These are phyloP conservation scores for Stemphylium beticola DNA, from an alignment of 2,329 filamentous ascomycete genomes.

Conservation along the genomic window DNA sequence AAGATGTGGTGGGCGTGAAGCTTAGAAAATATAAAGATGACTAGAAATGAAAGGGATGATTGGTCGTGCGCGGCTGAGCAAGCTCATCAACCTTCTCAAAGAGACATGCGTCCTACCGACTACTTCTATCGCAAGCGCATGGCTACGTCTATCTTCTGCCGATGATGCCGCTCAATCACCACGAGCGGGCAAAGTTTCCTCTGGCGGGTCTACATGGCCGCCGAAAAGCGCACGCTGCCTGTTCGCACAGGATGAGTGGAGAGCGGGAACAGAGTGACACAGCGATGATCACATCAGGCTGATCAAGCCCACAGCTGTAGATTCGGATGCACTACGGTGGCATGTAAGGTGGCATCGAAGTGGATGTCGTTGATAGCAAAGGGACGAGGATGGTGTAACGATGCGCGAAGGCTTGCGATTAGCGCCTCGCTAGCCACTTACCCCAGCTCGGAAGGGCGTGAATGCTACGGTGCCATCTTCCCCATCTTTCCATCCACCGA, in stretches of 20 bases:
- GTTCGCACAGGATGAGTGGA: constrained; percentile 20
- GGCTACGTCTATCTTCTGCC: neutral
- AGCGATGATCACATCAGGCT: constrained; percentile 18
- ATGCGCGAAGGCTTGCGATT: constrained; percentile 17
- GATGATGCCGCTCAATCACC: constrained; percentile 18
- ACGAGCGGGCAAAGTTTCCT: constrained; percentile 21
- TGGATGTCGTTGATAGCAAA: constrained; percentile 30
- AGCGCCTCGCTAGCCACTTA: constrained; percentile 29
- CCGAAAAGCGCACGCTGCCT: constrained; percentile 27
- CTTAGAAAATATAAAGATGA: constrained; percentile 8
- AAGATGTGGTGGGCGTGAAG: constrained; percentile 8
- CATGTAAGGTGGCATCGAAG: constrained; percentile 40
- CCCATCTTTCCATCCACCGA: constrained; percentile 39
- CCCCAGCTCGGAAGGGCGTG: constrained; percentile 29
- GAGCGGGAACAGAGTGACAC: constrained; percentile 35
- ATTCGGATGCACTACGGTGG: constrained; percentile 21
- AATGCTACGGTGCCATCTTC: constrained; percentile 46
- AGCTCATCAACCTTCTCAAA: constrained; percentile 31
- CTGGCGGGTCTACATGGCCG: constrained; percentile 13
- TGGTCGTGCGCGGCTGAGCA: constrained; percentile 34
- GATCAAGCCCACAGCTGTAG: constrained; percentile 11
- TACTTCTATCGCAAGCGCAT: constrained; percentile 30
- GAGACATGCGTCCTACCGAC: constrained; percentile 17
- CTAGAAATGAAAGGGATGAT: constrained; percentile 27
- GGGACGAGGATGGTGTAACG: constrained; percentile 30